phyloP scores from a whole-genome alignment of 495 filamentous ascomycete species.

The Penicillium ucsense region DNA sequence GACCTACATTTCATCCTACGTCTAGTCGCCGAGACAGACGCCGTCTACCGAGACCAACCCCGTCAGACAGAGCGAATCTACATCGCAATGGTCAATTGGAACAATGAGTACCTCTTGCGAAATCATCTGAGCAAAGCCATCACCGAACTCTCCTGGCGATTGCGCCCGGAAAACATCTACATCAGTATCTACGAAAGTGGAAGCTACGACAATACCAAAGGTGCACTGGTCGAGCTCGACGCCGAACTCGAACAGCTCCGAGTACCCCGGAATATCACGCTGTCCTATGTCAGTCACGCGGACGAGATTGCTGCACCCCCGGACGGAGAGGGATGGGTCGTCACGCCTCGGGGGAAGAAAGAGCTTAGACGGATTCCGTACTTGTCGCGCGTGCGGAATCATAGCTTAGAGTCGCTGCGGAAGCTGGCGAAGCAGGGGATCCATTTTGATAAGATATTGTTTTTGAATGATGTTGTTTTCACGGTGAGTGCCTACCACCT shows the following conservation, averaged over 20 bases:
- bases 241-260: slow-evolving; percentile 39
- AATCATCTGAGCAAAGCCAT: slow-evolving; percentile 53
- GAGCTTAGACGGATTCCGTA: slow-evolving; percentile 62
- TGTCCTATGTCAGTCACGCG: slow-evolving; percentile 44
- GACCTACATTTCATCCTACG: slow-evolving; percentile 17
- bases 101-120: slow-evolving; percentile 53
- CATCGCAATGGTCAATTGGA: slow-evolving; percentile 63
- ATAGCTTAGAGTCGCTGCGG: slow-evolving; percentile 36
- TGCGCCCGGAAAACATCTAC: slow-evolving; percentile 60
- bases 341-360: slow-evolving; percentile 35
- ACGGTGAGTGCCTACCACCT: slow-evolving; percentile 35
- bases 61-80: slow-evolving; percentile 40
- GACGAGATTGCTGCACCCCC: slow-evolving; percentile 39
- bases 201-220: slow-evolving; percentile 62
- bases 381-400: slow-evolving; percentile 53
- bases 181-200: slow-evolving; percentile 63
- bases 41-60: slow-evolving; percentile 8
- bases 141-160: slow-evolving; percentile 40
- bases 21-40: slow-evolving; percentile 10
- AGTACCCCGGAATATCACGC: slow-evolving; percentile 43
- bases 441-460: slow-evolving; percentile 59
- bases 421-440: slow-evolving; percentile 35
- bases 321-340: slow-evolving; percentile 46
- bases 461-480: slow-evolving; percentile 70
- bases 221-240: slow-evolving; percentile 51